Percentiles rank a stretch among this genome's conserved stretches.
Evolutionary conservation across 768 basidiomycete genomes (phyloP).

Genomic region (Paxillus ammoniavirescens): DNA sequence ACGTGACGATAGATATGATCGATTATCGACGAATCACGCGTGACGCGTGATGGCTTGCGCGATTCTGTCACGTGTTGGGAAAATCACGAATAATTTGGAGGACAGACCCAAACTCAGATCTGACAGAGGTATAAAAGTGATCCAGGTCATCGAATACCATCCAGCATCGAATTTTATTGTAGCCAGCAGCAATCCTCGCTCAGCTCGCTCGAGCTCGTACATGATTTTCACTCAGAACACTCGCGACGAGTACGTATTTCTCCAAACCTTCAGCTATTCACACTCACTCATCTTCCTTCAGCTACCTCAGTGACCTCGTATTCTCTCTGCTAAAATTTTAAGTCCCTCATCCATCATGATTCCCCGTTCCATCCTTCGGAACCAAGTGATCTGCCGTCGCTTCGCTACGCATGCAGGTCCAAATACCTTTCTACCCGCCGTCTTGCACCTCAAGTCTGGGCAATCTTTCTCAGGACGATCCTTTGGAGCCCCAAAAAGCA

Average conservation of each 20-base stretch:
- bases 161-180: not conserved
- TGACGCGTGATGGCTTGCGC: not conserved
- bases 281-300: conserved; percentile 34
- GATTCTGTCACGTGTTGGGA: not conserved
- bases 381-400: conserved; percentile 52
- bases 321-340: conserved; percentile 62
- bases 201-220: conserved; percentile 37
- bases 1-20: too few relatives aligned
- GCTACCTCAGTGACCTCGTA: conserved; percentile 89
- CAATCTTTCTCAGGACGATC: conserved; percentile 88
- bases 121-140: conserved; percentile 7
- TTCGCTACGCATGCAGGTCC: conserved; percentile 66
- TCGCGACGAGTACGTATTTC: conserved; percentile 74
- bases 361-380: conserved; percentile 48
- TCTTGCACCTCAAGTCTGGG: conserved; percentile 90
- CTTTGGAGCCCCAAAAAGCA: conserved; percentile 85
- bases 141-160: not conserved
- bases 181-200: not conserved
- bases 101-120: conserved; percentile 20
- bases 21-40: not conserved
- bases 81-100: not conserved
- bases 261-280: not conserved
- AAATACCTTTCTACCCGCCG: conserved; percentile 59
- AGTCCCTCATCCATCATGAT: conserved; percentile 49
- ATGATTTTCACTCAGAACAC: conserved; percentile 88